Evolutionary conservation across 2,329 filamentous ascomycete species (phyloP).

Genomic region (Pyrenophora tritici-repentis): DNA sequence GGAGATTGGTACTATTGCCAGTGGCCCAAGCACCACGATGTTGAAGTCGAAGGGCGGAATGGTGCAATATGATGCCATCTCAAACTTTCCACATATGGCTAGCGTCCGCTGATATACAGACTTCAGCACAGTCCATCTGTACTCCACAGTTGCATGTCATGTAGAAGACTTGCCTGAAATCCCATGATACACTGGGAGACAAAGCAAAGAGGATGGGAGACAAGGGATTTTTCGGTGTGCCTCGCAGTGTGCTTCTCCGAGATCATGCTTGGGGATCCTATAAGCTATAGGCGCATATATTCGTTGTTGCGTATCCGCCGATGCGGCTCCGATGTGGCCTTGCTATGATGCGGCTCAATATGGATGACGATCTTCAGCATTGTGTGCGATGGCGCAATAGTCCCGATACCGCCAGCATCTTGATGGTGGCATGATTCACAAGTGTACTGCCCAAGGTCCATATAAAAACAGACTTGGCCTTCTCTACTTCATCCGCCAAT

Average conservation of each 20-base stretch:
- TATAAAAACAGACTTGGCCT: conserved; percentile 17
- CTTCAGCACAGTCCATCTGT: conserved; percentile 11
- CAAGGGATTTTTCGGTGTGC: too few relatives aligned
- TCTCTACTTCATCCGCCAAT: background rate
- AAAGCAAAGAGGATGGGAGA: too few relatives aligned
- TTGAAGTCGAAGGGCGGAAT: conserved; percentile 17
- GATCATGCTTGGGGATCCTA: too few relatives aligned
- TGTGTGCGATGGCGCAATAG: conserved; percentile 47
- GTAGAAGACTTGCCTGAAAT: background rate
- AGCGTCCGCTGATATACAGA: conserved; percentile 18
- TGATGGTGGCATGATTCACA: background rate
- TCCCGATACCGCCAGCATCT: conserved; percentile 10
- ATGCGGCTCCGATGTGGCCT: conserved; percentile 9
- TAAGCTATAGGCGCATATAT: background rate
- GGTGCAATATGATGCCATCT: conserved; percentile 28
- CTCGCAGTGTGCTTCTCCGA: too few relatives aligned
- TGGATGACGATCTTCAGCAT: conserved; percentile 21
- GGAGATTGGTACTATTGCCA: too few relatives aligned
- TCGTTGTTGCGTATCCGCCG: background rate
- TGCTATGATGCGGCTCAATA: conserved; percentile 6
- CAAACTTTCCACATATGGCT: conserved; percentile 16
- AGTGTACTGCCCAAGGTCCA: background rate
- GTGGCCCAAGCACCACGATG: conserved; percentile 10
- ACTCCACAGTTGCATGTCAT: background rate
- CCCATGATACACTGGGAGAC: too few relatives aligned